Base-by-base conservation (phyloP, 208 protist species). In the Porcisia hertigi region DNA sequence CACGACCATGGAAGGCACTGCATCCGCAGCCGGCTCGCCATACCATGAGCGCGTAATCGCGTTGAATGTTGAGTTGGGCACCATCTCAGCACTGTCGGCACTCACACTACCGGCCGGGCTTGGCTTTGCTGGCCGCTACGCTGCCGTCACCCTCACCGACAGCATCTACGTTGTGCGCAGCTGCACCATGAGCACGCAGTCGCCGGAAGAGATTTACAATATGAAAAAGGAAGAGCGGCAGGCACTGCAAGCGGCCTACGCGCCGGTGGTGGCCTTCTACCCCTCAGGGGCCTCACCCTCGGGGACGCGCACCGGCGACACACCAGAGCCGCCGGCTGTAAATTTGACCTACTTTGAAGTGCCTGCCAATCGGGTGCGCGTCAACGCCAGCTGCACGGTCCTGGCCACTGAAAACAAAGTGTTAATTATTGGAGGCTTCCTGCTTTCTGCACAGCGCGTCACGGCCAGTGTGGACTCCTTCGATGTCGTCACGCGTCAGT, bases 401-500 rank as follows among this genome's bases (percentile, higher is more conserved):
- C 58, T 82, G 11, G 58, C 78, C 0, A 78, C 53, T 20, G 78
- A 70, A 39, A 82, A 82, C 69, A 73, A 71, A 41, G 49, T 82
- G 52, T 43, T 82, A 7, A 82, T 86, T 57, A 52, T 86, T 1
- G 82, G 82, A 16, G 82, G 82, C 49, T 86, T 77, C 52, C 54
- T 86, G 34, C 73, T 82, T 6, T 73, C 71, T 8, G 25, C 5
- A 34, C 57, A 71, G 58, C 74, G 55, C 25, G 73, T 79, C 39
- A 81, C 83, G 41, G 63, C 63, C 34, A 86, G 79, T 74, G 76
- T 86, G 2, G 83, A 86, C 59, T 71, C 83, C 60, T 76, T 86
- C 52, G 77, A 86, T 41, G 76, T 84, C 18, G 74, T 81, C 25
- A 84, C 83, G 43, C 78, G 70, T 57, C 70, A 81, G 65, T 86